phyloP scores from a whole-genome alignment of 2,329 filamentous ascomycete genomes.

The Clarireedia hainanense region DNA sequence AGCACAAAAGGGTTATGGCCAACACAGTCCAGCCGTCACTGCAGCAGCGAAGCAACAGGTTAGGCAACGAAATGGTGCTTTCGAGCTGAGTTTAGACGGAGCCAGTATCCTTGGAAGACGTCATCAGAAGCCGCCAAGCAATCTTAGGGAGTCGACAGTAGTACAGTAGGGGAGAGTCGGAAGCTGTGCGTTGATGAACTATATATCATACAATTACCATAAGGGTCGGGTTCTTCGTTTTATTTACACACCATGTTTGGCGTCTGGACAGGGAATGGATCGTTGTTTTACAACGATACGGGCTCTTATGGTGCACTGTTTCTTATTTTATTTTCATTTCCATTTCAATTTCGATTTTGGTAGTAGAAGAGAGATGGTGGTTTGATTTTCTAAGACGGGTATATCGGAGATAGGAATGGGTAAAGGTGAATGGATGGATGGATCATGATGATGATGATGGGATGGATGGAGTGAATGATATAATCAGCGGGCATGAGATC shows the following conservation, averaged over 20 bases:
- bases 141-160: constrained; percentile 21
- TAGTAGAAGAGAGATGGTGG: too few species aligned
- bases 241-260: constrained; percentile 1
- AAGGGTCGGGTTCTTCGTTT: constrained; percentile 1
- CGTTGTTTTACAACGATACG: neutral
- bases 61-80: constrained; percentile 64
- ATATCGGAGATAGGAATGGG: too few species aligned
- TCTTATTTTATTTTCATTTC: too few species aligned
- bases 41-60: constrained; percentile 79
- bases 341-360: too few species aligned
- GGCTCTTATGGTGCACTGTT: too few species aligned
- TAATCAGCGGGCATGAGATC: too few species aligned
- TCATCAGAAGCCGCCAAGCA: constrained; percentile 38
- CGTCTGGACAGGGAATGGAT: constrained; percentile 3
- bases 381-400: too few species aligned
- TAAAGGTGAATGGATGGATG: too few species aligned
- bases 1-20: constrained; percentile 64
- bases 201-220: constrained; percentile 4
- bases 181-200: neutral
- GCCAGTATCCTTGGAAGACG: constrained; percentile 78
- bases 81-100: constrained; percentile 87
- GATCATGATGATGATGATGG: too few species aligned
- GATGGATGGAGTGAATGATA: too few species aligned
- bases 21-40: constrained; percentile 78
- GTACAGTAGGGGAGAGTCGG: constrained; percentile 13